Evolutionary conservation across 495 filamentous ascomycete species (phyloP).

Genomic region (Hapsidospora chrysogenum): DNA sequence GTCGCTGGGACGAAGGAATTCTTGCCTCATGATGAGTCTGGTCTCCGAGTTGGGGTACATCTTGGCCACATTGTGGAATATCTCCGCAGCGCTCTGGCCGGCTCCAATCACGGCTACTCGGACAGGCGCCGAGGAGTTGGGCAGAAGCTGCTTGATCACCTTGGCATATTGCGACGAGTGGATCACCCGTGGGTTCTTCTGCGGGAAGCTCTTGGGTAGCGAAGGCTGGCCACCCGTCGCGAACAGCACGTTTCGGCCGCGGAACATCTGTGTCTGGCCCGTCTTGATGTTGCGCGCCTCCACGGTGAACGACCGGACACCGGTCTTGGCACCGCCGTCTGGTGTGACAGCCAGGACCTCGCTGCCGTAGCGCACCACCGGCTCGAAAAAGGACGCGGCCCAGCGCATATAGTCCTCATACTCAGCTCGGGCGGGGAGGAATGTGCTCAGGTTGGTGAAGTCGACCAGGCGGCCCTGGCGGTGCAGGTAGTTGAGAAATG

Average conservation of each 20-base stretch:
- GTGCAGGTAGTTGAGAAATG: slow-evolving; percentile 89
- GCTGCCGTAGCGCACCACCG: slow-evolving; percentile 60
- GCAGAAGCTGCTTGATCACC: slow-evolving; percentile 39
- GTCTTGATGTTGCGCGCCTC: slow-evolving; percentile 18
- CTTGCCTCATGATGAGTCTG: slow-evolving; percentile 55
- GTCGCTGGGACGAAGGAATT: slow-evolving; percentile 76
- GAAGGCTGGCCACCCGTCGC: slow-evolving; percentile 70
- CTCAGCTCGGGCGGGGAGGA: slow-evolving; percentile 71
- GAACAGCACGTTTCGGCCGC: slow-evolving; percentile 68
- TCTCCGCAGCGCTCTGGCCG: slow-evolving; percentile 89
- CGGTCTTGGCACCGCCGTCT: slow-evolving; percentile 17
- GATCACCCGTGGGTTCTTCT: slow-evolving; percentile 46
- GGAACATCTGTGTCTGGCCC: slow-evolving; percentile 15
- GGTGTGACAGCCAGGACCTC: slow-evolving; percentile 52
- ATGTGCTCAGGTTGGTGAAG: slow-evolving; percentile 82
- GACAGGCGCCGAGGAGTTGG: slow-evolving; percentile 37
- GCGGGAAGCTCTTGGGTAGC: slow-evolving; percentile 50
- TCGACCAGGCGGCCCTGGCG: slow-evolving; percentile 59
- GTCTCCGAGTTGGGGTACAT: slow-evolving; percentile 69
- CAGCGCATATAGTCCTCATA: slow-evolving; percentile 92
- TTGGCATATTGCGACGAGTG: slow-evolving; percentile 84
- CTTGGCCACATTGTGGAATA: slow-evolving; percentile 76
- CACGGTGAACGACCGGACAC: slow-evolving; percentile 33
- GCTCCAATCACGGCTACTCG: slow-evolving; percentile 72
- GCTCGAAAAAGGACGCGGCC: slow-evolving; percentile 69